phyloP scores from a whole-genome alignment of 2,329 filamentous ascomycete genomes.

The Lecanicillium sp. region DNA sequence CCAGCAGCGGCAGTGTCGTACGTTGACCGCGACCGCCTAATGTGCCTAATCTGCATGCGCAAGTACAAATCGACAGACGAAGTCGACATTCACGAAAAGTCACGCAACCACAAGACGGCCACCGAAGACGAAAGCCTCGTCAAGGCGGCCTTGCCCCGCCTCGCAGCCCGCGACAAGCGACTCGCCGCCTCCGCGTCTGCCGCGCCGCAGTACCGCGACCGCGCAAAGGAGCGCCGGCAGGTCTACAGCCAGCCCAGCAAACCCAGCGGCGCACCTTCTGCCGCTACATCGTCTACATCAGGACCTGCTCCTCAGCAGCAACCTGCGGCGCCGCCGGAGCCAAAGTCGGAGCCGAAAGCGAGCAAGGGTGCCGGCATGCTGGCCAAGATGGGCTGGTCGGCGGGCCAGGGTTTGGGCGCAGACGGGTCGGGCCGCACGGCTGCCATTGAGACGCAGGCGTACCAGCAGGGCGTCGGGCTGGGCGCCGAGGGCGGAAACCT shows the following conservation, averaged over 20 bases:
- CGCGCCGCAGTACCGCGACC: slow-evolving; percentile 48
- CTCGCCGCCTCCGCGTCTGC: slow-evolving; percentile 13
- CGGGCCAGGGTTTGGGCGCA: slow-evolving; percentile 57
- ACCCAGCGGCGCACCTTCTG: slow-evolving; percentile 25
- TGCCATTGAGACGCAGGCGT: slow-evolving; percentile 56
- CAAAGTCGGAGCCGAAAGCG: slow-evolving; percentile 21
- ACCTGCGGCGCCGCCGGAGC: slow-evolving; percentile 21
- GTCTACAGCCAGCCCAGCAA: slow-evolving; percentile 55
- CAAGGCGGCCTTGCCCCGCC: slow-evolving; percentile 38
- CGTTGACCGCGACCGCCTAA: slow-evolving; percentile 44
- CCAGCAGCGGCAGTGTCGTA: slow-evolving; percentile 35
- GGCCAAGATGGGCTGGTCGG: slow-evolving; percentile 66
- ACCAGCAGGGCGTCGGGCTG: slow-evolving; percentile 60
- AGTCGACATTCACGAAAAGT: slow-evolving; percentile 33
- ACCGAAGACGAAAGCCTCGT: slow-evolving; percentile 31
- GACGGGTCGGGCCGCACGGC: slow-evolving; percentile 55
- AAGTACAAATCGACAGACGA: slow-evolving; percentile 37
- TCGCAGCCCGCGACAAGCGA: slow-evolving; percentile 31
- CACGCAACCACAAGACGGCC: slow-evolving; percentile 33
- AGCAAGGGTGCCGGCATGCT: slow-evolving; percentile 61
- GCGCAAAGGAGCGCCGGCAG: slow-evolving; percentile 58
- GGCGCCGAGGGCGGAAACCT: slow-evolving; percentile 63
- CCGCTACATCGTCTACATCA: neutral
- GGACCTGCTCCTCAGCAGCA: too few species aligned
- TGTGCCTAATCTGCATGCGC: slow-evolving; percentile 38